Base-by-base conservation (phyloP, 2,329 filamentous ascomycete genomes). In the Microcyclosporella mali region DNA sequence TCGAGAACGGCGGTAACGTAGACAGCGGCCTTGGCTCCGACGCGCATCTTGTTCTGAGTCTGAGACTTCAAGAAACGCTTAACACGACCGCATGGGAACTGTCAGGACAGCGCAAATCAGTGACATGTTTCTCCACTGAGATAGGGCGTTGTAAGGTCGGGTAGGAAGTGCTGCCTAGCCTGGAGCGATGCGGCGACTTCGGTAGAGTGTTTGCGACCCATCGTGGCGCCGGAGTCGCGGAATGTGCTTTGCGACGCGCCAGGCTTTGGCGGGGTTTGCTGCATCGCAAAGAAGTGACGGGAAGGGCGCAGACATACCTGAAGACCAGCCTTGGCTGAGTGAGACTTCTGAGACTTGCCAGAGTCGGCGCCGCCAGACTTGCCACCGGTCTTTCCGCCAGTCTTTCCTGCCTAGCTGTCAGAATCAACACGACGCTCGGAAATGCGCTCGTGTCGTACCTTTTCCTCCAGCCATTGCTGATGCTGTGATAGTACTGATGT, bases 11-110 rank as follows among this genome's bases (percentile, higher is more conserved):
- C 92, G 37, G 92, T 97, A 51, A 97, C 88, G 67, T 98, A 98
- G 60, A 98, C 92, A 56, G 92, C 89, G 53, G 92, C 92, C 77
- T 97, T 97, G 64, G 90, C 92, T 61, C 92, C 92, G 56, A 98
- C 94, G 71, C 92, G 90, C 87, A 95, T 97, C 78, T 97, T 97
- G 74, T 95, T 94, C 68, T 97, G 92, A 37, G 92, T 97, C 74
- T 95, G 95, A 70, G 88, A 88, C 81, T 97, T 95, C 66, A 98
- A 78, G 75, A 97, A 97, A 74, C 92, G 89, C 85, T 98, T 98
- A 71, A 98, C 92, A 84, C 92, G 92, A 72, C 92, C 92, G 68
- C 92, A 98, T 50, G 92, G 92, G 69, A 98, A 98, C 92, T 98
- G 66, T 46, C 55, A 27, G 55, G 54, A 9, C 6, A 25, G 43